These are phyloP conservation scores for Athelia sp. DNA, from an alignment of 1,284 basidiomycete genomes.

Conservation along the genomic window DNA sequence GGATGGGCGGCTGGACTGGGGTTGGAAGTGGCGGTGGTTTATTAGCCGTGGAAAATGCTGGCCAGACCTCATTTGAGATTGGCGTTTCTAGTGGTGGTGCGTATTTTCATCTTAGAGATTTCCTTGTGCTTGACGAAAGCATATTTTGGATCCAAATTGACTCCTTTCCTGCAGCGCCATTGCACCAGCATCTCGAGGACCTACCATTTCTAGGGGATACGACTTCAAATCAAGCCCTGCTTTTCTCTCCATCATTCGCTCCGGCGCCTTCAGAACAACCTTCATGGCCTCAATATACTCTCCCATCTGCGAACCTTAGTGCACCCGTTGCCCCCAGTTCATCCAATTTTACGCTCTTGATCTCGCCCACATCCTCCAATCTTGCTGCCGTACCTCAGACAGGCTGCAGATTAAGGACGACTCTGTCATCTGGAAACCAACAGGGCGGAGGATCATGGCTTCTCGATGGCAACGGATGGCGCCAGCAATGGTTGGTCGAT, in stretches of 20 bases:
- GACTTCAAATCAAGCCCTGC: constrained; percentile 66
- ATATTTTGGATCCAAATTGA: constrained; percentile 5
- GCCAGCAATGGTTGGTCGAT: constrained; percentile 60
- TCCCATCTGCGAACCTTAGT: constrained; percentile 55
- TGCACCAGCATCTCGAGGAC: constrained; percentile 39
- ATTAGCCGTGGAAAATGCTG: constrained; percentile 41
- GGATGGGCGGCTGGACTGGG: constrained; percentile 55
- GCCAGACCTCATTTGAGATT: constrained; percentile 46
- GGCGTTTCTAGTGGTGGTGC: constrained; percentile 50
- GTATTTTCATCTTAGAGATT: constrained; percentile 10
- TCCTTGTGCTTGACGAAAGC: constrained; percentile 6
- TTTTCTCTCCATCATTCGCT: constrained; percentile 68
- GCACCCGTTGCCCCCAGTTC: constrained; percentile 36
- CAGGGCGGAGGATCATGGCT: constrained; percentile 47
- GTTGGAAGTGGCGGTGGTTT: constrained; percentile 44
- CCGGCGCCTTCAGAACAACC: constrained; percentile 32
- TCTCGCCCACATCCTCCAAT: constrained; percentile 39
- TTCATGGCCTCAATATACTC: constrained; percentile 76
- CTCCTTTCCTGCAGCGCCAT: constrained; percentile 27
- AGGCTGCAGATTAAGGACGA: constrained; percentile 45
- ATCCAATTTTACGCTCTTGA: constrained; percentile 50
- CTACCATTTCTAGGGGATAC: constrained; percentile 72
- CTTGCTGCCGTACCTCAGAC: constrained; percentile 49
- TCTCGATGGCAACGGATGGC: constrained; percentile 51
- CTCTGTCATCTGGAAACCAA: constrained; percentile 25